Evolutionary conservation across 2,329 filamentous ascomycete species (phyloP), one percentile per base, ranked within the genome.

Genomic region (Neocucurbitaria cava): DNA sequence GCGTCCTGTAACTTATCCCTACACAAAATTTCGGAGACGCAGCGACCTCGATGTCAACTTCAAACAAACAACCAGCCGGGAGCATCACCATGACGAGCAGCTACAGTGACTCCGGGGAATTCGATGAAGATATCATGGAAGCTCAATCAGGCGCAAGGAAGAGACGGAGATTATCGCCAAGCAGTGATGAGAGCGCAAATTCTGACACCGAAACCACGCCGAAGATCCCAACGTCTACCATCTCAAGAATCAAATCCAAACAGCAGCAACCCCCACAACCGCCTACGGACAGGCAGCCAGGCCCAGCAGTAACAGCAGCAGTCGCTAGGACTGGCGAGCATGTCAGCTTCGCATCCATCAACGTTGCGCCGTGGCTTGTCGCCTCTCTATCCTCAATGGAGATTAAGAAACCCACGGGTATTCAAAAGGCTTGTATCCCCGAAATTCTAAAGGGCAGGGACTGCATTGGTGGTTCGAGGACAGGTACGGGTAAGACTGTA

Each of bases 401-500:
- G 26, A 97, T 99, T 72, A 90, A 86, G 70, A 83, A 89, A 52
- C 95, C 95, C 0, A 99, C 95, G 0, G 89, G 89, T 15, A 98
- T 99, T 80, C 95, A 99, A 68, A 91, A 90, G 69, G 89, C 87
- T 47, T 96, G 91, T 72, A 98, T 99, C 69, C 93, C 94, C 1
- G 90, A 95, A 73, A 97, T 98, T 55, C 76, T 99, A 30, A 89
- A 91, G 65, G 95, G 95, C 5, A 85, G 90, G 66, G 93, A 99
- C 77, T 97, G 70, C 72, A 97, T 99, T 66, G 95, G 95, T 71
- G 93, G 93, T 33, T 96, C 91, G 71, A 85, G 92, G 59, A 99
- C 95, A 0, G 95, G 95, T 81, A 97, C 94, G 11, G 95, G 95
- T 78, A 99, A 99, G 80, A 99, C 95, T 3, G 88, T 98, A 39